Base-by-base conservation (phyloP, 2,329 filamentous ascomycete genomes). In the Cytospora paraplurivora region DNA sequence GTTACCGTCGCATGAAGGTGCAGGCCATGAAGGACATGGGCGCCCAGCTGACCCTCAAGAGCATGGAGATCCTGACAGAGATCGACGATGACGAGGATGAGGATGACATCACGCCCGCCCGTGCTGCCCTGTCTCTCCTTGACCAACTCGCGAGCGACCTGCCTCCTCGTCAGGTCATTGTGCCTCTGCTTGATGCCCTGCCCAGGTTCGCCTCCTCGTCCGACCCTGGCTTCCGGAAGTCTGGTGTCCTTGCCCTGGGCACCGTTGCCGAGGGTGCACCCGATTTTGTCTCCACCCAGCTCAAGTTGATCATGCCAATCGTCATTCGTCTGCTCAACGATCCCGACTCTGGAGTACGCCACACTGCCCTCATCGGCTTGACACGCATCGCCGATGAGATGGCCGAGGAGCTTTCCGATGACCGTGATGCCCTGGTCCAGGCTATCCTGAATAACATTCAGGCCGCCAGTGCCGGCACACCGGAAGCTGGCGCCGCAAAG, bases 181-280 rank as follows among this genome's bases (percentile, higher is more conserved):
- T 97, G 27, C 94, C 95, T 54, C 85, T 99, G 1, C 87, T 99
- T 37, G 90, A 96, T 70, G 88, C 91, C 59, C 89, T 98, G 69
- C 89, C 92, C 44, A 85, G 86, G 69, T 97, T 95, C 73, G 92
- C 94, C 69, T 85, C 85, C 70, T 88, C 87, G 73, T 78, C 83
- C 65, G 85, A 96, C 72, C 85, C 93, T 41, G 88, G 92, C 70
- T 90, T 90, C 79, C 89, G 94, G 65, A 91, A 94, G 77, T 93
- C 94, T 61, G 93, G 91, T 77, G 95, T 98, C 73, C 84, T 98
- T 67, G 90, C 94, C 56, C 85, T 99, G 6, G 94, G 94, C 65
- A 96, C 94, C 81, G 94, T 92, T 70, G 94, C 97, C 59, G 95
- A 98, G 81, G 95, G 95, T 70, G 94, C 95, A 35, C 95, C 95